Conservation (phyloP, 345 rosid genomes). For the Gossypioides kirkii region DNA sequence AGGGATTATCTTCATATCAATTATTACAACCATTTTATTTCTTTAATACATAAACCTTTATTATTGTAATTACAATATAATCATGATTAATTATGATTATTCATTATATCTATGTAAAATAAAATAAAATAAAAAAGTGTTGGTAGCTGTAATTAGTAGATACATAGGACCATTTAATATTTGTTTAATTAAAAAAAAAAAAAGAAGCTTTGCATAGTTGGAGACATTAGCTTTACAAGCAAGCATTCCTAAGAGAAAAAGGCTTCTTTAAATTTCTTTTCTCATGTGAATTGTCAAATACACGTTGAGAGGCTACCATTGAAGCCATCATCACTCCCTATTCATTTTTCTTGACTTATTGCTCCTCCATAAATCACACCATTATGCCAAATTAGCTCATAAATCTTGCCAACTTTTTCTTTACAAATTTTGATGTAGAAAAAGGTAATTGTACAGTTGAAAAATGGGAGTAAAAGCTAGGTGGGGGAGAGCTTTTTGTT, state of each 20-base stretch:
- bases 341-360: not conserved
- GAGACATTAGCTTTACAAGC: not conserved
- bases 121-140: not conserved
- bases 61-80: too few species aligned
- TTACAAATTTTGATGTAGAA: not conserved
- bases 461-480: not conserved
- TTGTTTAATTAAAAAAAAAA: not conserved
- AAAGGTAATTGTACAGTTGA: not conserved
- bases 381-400: not conserved
- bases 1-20: not conserved
- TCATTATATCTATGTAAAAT: not conserved
- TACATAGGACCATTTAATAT: not conserved
- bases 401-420: not conserved
- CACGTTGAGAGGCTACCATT: not conserved
- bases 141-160: not conserved
- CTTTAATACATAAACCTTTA: too few species aligned
- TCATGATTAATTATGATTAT: too few species aligned
- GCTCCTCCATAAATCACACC: not conserved
- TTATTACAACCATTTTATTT: too few species aligned
- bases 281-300: not conserved
- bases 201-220: not conserved
- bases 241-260: not conserved
- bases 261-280: not conserved
- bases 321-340: not conserved
- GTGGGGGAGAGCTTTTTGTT: not conserved